These are phyloP conservation scores for Saccharomycopsis crataegensis DNA, from an alignment of 1,139 yeast genomes.

Conservation along the genomic window DNA sequence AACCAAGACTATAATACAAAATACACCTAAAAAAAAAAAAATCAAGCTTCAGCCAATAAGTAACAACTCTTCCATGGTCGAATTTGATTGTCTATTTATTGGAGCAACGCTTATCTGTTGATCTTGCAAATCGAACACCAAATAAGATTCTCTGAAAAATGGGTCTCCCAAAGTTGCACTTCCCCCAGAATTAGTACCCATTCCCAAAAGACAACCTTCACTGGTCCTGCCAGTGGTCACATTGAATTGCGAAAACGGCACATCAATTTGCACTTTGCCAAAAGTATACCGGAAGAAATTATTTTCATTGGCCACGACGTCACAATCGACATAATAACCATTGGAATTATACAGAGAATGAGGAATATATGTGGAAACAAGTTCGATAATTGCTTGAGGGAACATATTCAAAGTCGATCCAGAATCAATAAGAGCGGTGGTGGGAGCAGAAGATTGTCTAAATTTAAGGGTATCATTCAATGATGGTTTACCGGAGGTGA, in stretches of 20 bases:
- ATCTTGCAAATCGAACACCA: slow-evolving; percentile 43
- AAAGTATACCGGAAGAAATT: slow-evolving; percentile 14
- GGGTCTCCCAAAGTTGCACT: slow-evolving; percentile 37
- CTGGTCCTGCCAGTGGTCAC: slow-evolving; percentile 5
- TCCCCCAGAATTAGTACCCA: slow-evolving; percentile 1
- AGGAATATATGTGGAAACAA: slow-evolving; percentile 4
- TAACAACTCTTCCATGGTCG: neutral
- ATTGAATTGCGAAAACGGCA: slow-evolving; percentile 14
- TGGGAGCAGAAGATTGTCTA: neutral
- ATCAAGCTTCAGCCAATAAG: too few relatives aligned
- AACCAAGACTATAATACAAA: too few relatives aligned
- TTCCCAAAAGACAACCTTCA: slow-evolving; percentile 11
- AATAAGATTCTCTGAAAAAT: slow-evolving; percentile 40
- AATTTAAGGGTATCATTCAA: neutral
- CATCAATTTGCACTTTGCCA: slow-evolving; percentile 7
- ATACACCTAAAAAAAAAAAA: too few relatives aligned
- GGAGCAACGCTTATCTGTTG: slow-evolving; percentile 35
- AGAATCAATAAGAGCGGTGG: slow-evolving; percentile 14
- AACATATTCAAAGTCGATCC: slow-evolving; percentile 15
- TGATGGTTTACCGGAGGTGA: neutral
- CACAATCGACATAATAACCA: slow-evolving; percentile 15
- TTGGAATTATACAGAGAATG: neutral
- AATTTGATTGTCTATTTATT: too few relatives aligned
- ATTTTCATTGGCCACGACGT: slow-evolving; percentile 7
- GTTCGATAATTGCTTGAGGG: slow-evolving; percentile 3